Evolutionary conservation across 1,284 basidiomycete genomes (phyloP).

Genomic region (Porphyrellus sp.): DNA sequence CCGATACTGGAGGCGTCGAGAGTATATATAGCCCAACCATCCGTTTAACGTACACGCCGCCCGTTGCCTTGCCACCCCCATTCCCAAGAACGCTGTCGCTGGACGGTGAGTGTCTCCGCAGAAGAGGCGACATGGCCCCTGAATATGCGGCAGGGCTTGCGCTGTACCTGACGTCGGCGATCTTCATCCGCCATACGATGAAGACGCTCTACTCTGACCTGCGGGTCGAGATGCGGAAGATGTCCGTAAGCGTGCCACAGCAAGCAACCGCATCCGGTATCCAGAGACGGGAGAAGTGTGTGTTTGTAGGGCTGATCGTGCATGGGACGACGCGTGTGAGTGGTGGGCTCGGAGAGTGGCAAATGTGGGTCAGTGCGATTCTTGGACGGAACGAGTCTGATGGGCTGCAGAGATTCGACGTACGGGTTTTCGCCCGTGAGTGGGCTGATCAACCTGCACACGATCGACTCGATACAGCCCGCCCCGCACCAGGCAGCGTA

Average conservation of each 20-base stretch:
- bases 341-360: conserved; percentile 58
- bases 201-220: conserved; percentile 70
- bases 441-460: conserved; percentile 61
- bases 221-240: conserved; percentile 50
- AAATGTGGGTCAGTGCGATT: conserved; percentile 51
- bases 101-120: conserved; percentile 52
- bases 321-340: conserved; percentile 59
- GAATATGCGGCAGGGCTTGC: conserved; percentile 50
- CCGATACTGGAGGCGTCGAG: conserved; percentile 36
- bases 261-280: not conserved
- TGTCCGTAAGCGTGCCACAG: conserved; percentile 36
- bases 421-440: conserved; percentile 66
- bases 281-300: conserved; percentile 45
- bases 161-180: conserved; percentile 66
- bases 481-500: conserved; percentile 63
- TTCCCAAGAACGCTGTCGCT: conserved; percentile 65
- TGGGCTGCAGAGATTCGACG: conserved; percentile 57
- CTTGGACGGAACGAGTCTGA: not conserved
- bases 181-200: conserved; percentile 67
- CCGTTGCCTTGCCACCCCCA: conserved; percentile 58
- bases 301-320: conserved; percentile 55
- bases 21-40: conserved; percentile 56
- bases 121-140: not conserved
- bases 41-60: conserved; percentile 61
- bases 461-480: conserved; percentile 68